phyloP scores from a whole-genome alignment of 805 yeast species.

The Clavispora santaluciae region DNA sequence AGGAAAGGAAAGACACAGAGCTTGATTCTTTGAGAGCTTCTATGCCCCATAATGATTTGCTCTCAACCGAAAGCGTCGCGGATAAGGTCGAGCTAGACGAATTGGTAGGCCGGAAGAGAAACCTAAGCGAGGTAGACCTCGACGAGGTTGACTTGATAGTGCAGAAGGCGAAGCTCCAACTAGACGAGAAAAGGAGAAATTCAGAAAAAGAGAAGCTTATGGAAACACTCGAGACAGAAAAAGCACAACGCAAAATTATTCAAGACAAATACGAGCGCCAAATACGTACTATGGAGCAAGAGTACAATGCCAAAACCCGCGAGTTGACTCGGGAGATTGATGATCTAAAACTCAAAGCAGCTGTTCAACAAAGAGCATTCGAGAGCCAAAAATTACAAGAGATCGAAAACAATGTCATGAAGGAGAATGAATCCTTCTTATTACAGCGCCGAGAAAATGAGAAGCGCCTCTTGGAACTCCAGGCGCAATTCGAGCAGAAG shows the following conservation, averaged over 20 bases:
- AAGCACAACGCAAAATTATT: background rate
- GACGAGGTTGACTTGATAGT: slow-evolving; percentile 2
- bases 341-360: background rate
- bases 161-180: background rate
- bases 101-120: background rate
- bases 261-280: slow-evolving; percentile 8
- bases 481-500: background rate
- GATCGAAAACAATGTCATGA: background rate
- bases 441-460: background rate
- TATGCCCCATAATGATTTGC: no score
- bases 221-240: background rate
- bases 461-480: background rate
- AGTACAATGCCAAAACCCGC: slow-evolving; percentile 6
- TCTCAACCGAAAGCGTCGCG: no score
- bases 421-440: slow-evolving; percentile 3
- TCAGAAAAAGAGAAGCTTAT: background rate
- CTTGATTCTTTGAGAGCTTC: background rate
- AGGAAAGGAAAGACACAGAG: background rate
- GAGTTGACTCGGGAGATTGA: background rate
- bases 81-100: background rate
- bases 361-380: background rate
- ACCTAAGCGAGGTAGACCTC: background rate
- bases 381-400: background rate
- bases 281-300: slow-evolving; percentile 4
- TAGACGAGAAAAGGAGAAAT: background rate